Conservation (phyloP, 768 basidiomycete genomes). For the Crepidotus variabilis region DNA sequence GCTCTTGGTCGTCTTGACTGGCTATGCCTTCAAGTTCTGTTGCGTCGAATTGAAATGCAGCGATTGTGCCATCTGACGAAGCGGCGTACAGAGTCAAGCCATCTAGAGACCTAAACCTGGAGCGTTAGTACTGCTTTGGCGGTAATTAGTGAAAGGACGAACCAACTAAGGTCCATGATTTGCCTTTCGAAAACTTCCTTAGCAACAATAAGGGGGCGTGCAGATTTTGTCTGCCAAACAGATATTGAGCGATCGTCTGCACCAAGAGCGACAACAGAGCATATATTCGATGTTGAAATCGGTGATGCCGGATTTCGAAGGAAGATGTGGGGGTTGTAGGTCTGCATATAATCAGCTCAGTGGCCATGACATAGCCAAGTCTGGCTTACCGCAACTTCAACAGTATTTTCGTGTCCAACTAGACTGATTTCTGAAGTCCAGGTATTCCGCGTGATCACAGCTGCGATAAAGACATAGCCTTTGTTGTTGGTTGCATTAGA, state of each 20-base stretch:
- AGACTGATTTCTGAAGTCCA: slow-evolving; percentile 93
- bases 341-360: slow-evolving; percentile 32
- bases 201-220: slow-evolving; percentile 87
- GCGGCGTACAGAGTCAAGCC: slow-evolving; percentile 91
- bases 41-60: slow-evolving; percentile 78
- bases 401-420: slow-evolving; percentile 95
- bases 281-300: slow-evolving; percentile 78
- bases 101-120: slow-evolving; percentile 73
- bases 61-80: slow-evolving; percentile 94
- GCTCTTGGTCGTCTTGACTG: slow-evolving; percentile 65
- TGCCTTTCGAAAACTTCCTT: slow-evolving; percentile 93
- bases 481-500: slow-evolving; percentile 96
- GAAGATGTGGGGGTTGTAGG: slow-evolving; percentile 95
- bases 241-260: slow-evolving; percentile 93
- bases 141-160: slow-evolving; percentile 21
- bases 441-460: slow-evolving; percentile 84
- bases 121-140: slow-evolving; percentile 6
- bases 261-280: slow-evolving; percentile 89
- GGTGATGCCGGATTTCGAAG: slow-evolving; percentile 66
- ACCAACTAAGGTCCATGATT: slow-evolving; percentile 96
- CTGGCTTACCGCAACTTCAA: slow-evolving; percentile 83
- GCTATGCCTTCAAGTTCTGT: slow-evolving; percentile 82
- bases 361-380: not conserved
- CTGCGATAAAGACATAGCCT: slow-evolving; percentile 96
- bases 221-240: slow-evolving; percentile 93